A percentile compares a stretch with the other conserved stretches of the same genome.
These are phyloP conservation scores for Endothia cerciana DNA, from an alignment of 2,329 filamentous ascomycete genomes.

Conservation along the genomic window DNA sequence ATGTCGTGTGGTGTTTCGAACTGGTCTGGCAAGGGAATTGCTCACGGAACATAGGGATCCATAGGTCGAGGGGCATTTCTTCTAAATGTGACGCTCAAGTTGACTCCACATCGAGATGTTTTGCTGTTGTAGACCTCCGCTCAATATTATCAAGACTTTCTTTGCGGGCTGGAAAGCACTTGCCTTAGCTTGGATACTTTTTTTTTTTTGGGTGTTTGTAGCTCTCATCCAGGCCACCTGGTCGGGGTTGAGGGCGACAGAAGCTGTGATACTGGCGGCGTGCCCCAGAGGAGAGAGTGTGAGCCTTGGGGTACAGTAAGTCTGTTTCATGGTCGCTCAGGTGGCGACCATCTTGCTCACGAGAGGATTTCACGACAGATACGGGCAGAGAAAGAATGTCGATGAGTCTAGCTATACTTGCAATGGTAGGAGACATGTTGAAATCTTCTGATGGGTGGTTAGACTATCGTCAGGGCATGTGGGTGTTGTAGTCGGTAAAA, in stretches of 20 bases:
- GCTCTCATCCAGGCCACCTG: too few relatives aligned
- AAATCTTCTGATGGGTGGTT: not conserved
- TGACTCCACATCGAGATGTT: conserved; percentile 1
- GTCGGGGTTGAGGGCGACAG: not conserved
- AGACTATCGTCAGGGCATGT: not conserved
- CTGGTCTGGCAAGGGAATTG: conserved; percentile 9
- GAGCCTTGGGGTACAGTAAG: not conserved
- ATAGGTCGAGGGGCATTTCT: conserved; percentile 6
- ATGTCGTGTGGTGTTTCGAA: conserved; percentile 11
- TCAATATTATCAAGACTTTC: not conserved
- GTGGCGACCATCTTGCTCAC: not conserved
- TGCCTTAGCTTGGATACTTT: not conserved
- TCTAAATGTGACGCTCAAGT: conserved; percentile 23
- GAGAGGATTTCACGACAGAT: not conserved
- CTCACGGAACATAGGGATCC: conserved; percentile 4
- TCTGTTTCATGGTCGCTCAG: conserved; percentile 6
- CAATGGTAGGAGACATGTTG: not conserved
- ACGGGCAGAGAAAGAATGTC: not conserved
- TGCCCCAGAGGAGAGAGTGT: not conserved
- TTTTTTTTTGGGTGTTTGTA: not conserved
- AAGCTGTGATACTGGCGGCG: not conserved
- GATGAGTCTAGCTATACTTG: not conserved
- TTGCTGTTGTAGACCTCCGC: not conserved
- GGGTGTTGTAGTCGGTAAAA: not conserved
- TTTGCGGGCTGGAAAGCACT: not conserved